Evolutionary conservation across 2,329 filamentous ascomycete species (phyloP), one percentile per base, ranked within the genome.

Genomic region (Myriosclerotinia curreyana): DNA sequence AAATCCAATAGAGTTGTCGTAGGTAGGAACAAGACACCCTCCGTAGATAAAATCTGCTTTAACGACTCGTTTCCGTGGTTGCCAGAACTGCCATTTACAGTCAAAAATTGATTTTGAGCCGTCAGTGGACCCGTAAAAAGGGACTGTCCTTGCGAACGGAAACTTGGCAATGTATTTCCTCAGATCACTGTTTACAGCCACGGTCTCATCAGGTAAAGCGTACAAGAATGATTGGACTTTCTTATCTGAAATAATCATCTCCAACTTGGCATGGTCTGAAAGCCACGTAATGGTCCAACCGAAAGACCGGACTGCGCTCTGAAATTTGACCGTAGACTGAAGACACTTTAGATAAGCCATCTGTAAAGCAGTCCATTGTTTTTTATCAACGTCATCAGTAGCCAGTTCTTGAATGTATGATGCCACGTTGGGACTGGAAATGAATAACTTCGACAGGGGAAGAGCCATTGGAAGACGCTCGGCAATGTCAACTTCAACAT

Each of bases 121-220:
- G 14, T 56, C 14, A 17, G 20, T 31, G 31, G 40, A 46, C 2
- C n/a, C 5, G 3, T 65, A 59, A 2, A 53, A 63, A 2, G 79
- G 76, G 1, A 66, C 66, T 79, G 83, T 80, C 63, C 76, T 75
- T 9, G 81, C 82, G 67, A 83, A 75, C 0, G 81, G 81, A 48
- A 76, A 76, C 3, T 71, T 71, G 2, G 83, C 72, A 0, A 73
- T 56, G 20, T 66, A 64, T 60, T 79, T 76, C 38, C 82, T 75
- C 25, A 79, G 67, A 1, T 71, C 64, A 60, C 76, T 78, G 34
- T 77, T 75, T 0, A 75, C 38, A 7, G 67, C 62, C 11, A 50
- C 25, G 0, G 64, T 74, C 2, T 78, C 75, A 9, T 25, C 49
- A 53, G 60, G 36, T 4, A 34, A 1, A 50, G 79, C 77, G 67